A percentile compares a stretch with the other conserved stretches of the same genome.
Evolutionary conservation across 1,284 basidiomycete species (phyloP).

Genomic region (Mycena citricolor): DNA sequence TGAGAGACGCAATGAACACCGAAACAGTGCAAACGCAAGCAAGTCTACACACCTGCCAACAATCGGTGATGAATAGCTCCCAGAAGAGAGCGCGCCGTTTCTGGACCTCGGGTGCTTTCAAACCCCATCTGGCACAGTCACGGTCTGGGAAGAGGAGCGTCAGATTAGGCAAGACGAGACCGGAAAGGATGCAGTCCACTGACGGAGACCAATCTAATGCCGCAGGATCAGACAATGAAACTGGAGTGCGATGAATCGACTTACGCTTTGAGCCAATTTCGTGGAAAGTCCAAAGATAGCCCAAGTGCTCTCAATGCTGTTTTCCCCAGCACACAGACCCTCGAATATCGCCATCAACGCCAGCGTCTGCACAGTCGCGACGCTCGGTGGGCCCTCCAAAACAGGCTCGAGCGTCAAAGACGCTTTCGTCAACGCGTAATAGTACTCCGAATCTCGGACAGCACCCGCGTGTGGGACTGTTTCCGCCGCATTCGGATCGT

Average conservation of each 20-base stretch:
- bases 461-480: constrained; percentile 34
- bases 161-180: too few relatives aligned
- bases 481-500: background rate
- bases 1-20: constrained; percentile 21
- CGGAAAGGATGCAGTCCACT: too few relatives aligned
- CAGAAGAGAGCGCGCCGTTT: constrained; percentile 70
- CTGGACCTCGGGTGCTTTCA: constrained; percentile 58
- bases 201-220: constrained; percentile 61
- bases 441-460: constrained; percentile 51
- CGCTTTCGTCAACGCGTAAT: constrained; percentile 55
- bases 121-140: constrained; percentile 67
- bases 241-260: constrained; percentile 31
- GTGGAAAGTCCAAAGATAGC: constrained; percentile 57
- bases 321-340: constrained; percentile 54
- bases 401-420: constrained; percentile 65
- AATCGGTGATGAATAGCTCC: constrained; percentile 70
- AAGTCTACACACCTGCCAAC: constrained; percentile 74
- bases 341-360: constrained; percentile 69
- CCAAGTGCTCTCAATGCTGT: constrained; percentile 64
- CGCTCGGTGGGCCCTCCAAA: constrained; percentile 62
- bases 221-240: constrained; percentile 20
- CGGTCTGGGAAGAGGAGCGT: constrained; percentile 59
- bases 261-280: constrained; percentile 64
- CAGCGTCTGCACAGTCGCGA: constrained; percentile 66
- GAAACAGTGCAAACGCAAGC: too few relatives aligned